Base-by-base conservation (phyloP, 768 basidiomycete species). In the Lactifluus hygrophoroides region DNA sequence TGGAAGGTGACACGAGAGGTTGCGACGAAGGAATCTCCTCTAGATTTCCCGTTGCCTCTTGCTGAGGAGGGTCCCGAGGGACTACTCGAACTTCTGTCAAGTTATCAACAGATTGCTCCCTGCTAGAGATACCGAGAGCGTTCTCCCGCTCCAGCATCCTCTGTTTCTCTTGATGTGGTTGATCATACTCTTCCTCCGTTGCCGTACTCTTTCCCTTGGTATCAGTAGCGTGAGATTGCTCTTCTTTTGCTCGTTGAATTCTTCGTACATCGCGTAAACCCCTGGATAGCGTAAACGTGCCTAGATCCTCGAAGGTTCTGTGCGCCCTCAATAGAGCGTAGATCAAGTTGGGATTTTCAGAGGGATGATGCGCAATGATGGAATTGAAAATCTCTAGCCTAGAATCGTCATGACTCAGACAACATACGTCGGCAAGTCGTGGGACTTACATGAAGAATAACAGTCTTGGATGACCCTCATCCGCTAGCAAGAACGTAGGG, bases 341-440 rank as follows among this genome's bases (percentile, higher is more conserved):
- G 48, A 93, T 75, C 37, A 98, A 70, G 66, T 95, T 88, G 0
- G 94, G 85, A 68, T 96, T 98, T 30, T 90, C 86, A 42, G 80
- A 76, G 14, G 93, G 76, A 63, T 91, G 83, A 65, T 88, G 78
- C 40, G 86, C 78, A 50, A 96, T 80, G 56, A 96, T 77, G 4
- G 85, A 80, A 69, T 94, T 96, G 75, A 99, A 93, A 2, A 86
- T 82, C 69, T 99, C 96, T 44, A 98, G 78, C 79, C 90, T 93
- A 62, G 16, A n/a, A n/a, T n/a, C 47, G 34, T 51, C 51, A 46
- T 11, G 37, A 25, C 16, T 60, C 14, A 10, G 62, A 27, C 47
- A 32, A 13, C 13, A 46, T 11, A 46, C 32, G 27, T 51, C 17
- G 23, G 38, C 43, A 45, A 17, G 51, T n/a, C 23, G 35, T 13